A percentile compares a stretch with the other conserved stretches of the same genome.
Evolutionary conservation across 805 yeast genomes (phyloP).

Genomic region (Saccharomyces mikatae): DNA sequence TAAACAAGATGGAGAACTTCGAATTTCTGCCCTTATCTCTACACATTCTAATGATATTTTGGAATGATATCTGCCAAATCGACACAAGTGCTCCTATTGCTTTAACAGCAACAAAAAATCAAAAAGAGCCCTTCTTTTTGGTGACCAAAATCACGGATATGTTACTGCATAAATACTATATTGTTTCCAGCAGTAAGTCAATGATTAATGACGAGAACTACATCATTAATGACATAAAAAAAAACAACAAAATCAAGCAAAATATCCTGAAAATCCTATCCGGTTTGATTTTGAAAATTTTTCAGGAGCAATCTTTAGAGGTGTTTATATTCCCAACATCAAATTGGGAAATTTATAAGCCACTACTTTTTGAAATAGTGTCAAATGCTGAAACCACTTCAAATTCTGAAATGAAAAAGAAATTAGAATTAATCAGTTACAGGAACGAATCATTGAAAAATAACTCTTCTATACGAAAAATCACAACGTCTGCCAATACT

Average conservation of each 20-base stretch:
- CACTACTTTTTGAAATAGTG: conserved; percentile 36
- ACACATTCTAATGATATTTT: conserved; percentile 55
- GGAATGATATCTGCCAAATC: conserved; percentile 53
- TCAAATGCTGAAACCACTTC: conserved; percentile 18
- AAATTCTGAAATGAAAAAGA: conserved; percentile 31
- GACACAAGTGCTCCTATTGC: conserved; percentile 26
- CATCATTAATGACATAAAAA: conserved; percentile 31
- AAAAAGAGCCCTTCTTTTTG: conserved; percentile 31
- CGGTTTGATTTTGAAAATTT: conserved; percentile 23
- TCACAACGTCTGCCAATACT: conserved; percentile 16
- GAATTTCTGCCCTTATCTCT: conserved; percentile 41
- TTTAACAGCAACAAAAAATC: not conserved
- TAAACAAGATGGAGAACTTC: conserved; percentile 34
- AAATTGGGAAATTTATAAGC: conserved; percentile 50
- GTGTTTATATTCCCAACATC: conserved; percentile 52
- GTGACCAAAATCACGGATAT: conserved; percentile 60
- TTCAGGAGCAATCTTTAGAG: conserved; percentile 35
- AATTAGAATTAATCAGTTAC: conserved; percentile 52
- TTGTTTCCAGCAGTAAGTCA: conserved; percentile 29
- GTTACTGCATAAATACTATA: conserved; percentile 42
- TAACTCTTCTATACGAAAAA: conserved; percentile 27
- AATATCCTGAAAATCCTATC: conserved; percentile 22
- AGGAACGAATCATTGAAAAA: conserved; percentile 66
- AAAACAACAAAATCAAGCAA: conserved; percentile 28
- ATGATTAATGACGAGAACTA: conserved; percentile 32